Base-by-base conservation (phyloP, 257 asterid species). In the Capsicum chinense region DNA sequence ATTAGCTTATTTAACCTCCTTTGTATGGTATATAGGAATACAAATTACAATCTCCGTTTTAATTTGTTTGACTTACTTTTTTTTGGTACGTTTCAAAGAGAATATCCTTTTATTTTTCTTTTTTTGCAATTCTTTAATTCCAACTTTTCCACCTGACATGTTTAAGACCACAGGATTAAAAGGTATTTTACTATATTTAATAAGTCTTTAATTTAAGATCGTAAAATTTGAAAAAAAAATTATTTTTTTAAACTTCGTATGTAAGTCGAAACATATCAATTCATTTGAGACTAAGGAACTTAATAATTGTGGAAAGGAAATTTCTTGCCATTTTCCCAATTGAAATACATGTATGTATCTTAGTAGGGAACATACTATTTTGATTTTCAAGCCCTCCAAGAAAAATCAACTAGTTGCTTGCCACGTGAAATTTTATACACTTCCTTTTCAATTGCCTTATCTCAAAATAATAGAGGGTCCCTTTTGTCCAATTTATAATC, bases 391-490 rank as follows among this genome's bases (percentile, higher is more conserved):
- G n/a, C 60, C 60, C n/a, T 7, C n/a, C 5, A 59, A 59, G 14
- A 42, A 19, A 80, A 80, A 39, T 63, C 73, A 80, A 59, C 39
- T 57, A 39, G 12, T 48, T 80, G 56, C 48, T 57, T 80, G 83
- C 83, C 83, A 80, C 14, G 12, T 59, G 83, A 42, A 59, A 39
- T 62, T 59, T 10, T 63, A 57, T 59, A 59, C 54, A 59, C 17
- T 52, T 79, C 64, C 39, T 78, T 76, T 78, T 78, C 82, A 12
- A 39, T 48, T 42, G 44, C 83, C 39, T 80, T 59, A n/a, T 59
- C 83, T 80, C 21, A 56, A 79, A 21, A 52, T 52, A 39, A 79
- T 14, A 79, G 82, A 79, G 44, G 82, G 82, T 79, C 67, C 82
- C 82, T 79, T 79, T 58, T 79, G 67, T 54, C 26, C 47, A 67